Conservation (phyloP, 2,329 filamentous ascomycete species). For the Lecanicillium sp. region DNA sequence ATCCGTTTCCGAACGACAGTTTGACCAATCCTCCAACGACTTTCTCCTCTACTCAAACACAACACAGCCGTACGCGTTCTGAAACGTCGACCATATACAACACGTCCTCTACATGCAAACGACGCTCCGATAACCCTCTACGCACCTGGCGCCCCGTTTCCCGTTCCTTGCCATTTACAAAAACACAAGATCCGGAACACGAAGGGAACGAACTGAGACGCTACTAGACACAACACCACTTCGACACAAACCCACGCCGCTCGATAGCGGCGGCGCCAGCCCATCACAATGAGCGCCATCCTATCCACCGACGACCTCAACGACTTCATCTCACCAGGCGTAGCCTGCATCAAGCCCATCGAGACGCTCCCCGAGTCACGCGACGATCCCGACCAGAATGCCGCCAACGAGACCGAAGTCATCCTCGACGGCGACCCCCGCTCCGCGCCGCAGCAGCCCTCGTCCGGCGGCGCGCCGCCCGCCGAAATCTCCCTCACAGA, state of each 20-base stretch:
- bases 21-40: neutral
- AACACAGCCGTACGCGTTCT: too few relatives aligned
- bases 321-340: slow-evolving; percentile 96
- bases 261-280: neutral
- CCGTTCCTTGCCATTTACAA: too few relatives aligned
- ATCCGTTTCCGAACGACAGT: neutral
- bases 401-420: slow-evolving; percentile 64
- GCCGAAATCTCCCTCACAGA: slow-evolving; percentile 95
- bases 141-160: too few relatives aligned
- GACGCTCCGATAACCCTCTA: too few relatives aligned
- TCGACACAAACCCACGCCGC: too few relatives aligned
- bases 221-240: too few relatives aligned
- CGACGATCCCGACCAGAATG: slow-evolving; percentile 22
- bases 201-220: too few relatives aligned
- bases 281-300: slow-evolving; percentile 84
- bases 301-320: slow-evolving; percentile 95
- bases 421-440: slow-evolving; percentile 79
- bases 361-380: slow-evolving; percentile 67
- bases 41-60: neutral
- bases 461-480: slow-evolving; percentile 49
- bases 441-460: slow-evolving; percentile 34
- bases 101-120: too few relatives aligned
- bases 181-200: too few relatives aligned
- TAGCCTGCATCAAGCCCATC: slow-evolving; percentile 96
- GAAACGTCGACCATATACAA: too few relatives aligned